Evolutionary conservation across 306 rosid genomes (phyloP).

Genomic region (Vachellia pachyceras): DNA sequence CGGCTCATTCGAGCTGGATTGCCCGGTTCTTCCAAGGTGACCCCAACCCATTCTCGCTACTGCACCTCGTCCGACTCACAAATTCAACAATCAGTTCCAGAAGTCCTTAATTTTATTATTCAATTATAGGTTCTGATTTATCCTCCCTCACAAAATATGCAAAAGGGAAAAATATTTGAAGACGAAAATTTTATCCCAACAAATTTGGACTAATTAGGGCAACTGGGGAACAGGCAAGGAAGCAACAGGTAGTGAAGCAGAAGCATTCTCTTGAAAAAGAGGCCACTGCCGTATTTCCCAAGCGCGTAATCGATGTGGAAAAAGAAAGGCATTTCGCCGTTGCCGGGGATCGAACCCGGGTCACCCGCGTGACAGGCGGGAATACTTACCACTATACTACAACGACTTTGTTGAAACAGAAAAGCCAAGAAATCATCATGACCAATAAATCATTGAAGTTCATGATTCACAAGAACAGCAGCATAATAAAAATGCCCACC

Average conservation of each 20-base stretch:
- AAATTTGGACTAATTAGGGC: not conserved
- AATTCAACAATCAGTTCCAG: not conserved
- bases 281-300: not conserved
- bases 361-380: constrained; percentile 58
- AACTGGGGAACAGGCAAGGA: no score
- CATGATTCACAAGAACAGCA: no score
- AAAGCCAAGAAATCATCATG: no score
- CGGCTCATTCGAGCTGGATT: constrained; percentile 35
- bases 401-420: constrained; percentile 19
- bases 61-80: no score
- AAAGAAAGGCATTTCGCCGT: not conserved
- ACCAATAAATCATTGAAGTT: no score
- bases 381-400: constrained; percentile 58
- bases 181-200: not conserved
- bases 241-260: no score
- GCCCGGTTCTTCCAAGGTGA: constrained; percentile 47
- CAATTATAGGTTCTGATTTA: not conserved
- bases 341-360: constrained; percentile 74
- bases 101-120: not conserved
- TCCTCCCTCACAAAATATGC: not conserved
- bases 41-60: constrained; percentile 49
- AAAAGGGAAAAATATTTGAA: not conserved
- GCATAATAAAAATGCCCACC: no score
- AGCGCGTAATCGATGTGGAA: not conserved
- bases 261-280: no score